Evolutionary conservation across 1,284 basidiomycete genomes (phyloP), one percentile per base, ranked within the genome.

Genomic region (Naganishia liquefaciens): DNA sequence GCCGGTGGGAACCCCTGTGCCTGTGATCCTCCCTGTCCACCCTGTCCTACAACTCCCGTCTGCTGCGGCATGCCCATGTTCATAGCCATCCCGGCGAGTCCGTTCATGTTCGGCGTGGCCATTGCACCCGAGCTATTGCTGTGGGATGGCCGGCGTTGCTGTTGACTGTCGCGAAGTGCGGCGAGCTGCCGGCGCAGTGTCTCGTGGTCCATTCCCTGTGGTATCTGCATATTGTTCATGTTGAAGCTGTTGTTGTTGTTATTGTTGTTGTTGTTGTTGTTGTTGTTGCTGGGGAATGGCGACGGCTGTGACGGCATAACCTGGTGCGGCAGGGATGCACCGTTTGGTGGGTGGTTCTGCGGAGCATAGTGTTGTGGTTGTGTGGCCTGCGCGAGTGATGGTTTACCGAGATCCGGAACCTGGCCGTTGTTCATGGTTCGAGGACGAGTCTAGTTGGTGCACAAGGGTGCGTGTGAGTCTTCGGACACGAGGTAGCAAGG

Each of bases 211-310:
- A 60, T 60, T n/a, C 46, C 46, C 17, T 25, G 43, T 17, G 54
- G 54, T 47, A 57, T 33, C 54, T 57, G 54, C 54, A 57, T 57
- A 27, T 47, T 47, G 44, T 57, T 57, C 54, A 57, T 46, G 43
- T 57, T 57, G 9, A 57, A 37, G 54, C 30, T 57, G 25, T 19
- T 23, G 30, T 37, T n/a, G n/a, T n/a, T n/a, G n/a, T n/a, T n/a
- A n/a, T n/a, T n/a, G n/a, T n/a, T 57, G 30, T 47, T 47, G 44
- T 57, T 57, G 43, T 47, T 46, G 43, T 57, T 57, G 9, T 47
- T 23, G 54, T 44, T 57, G 25, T 19, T 23, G 30, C 13, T 25
- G 44, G 54, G 44, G 39, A 57, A 57, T 5, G 54, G 33, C n/a
- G 54, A 21, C 30, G 54, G 44, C 19, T 46, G 54, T 15, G 54